These are phyloP conservation scores for Coemansia sp. DNA, from an alignment of 192 early-diverging fungal genomes.

Conservation along the genomic window DNA sequence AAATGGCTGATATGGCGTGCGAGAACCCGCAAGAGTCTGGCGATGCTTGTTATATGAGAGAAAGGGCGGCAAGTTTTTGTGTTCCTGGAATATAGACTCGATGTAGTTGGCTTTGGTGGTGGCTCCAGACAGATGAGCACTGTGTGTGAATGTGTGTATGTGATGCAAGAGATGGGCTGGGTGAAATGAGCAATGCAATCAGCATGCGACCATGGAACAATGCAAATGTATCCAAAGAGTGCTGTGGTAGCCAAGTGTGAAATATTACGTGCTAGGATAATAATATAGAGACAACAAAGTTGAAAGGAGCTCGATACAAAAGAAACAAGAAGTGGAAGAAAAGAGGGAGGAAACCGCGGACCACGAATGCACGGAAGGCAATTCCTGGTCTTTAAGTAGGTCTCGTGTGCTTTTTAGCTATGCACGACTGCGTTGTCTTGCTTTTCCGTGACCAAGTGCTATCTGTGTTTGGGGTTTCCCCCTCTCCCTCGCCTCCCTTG, in stretches of 20 bases:
- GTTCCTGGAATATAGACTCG: not conserved
- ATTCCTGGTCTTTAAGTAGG: slow-evolving; percentile 5
- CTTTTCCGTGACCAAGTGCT: not conserved
- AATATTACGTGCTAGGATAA: not conserved
- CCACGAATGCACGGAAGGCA: slow-evolving; percentile 1
- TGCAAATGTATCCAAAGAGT: not conserved
- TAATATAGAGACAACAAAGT: not conserved
- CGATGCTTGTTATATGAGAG: not conserved
- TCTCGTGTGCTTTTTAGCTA: not conserved
- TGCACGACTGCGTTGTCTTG: not conserved
- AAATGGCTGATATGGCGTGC: not conserved
- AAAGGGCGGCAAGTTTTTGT: not conserved
- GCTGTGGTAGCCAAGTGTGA: not conserved
- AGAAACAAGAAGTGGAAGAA: not conserved
- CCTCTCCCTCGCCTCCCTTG: slow-evolving; percentile 5
- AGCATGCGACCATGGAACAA: not conserved
- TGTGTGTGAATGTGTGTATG: not conserved
- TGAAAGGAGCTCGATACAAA: slow-evolving; percentile 1
- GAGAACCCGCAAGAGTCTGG: not conserved
- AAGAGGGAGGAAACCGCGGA: slow-evolving; percentile 3
- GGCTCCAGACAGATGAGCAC: not conserved
- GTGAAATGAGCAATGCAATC: not conserved
- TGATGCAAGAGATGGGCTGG: not conserved
- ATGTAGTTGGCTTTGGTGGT: not conserved
- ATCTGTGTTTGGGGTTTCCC: not conserved